phyloP scores from a whole-genome alignment of 139 green algal genomes.

The Closterium sp. region DNA sequence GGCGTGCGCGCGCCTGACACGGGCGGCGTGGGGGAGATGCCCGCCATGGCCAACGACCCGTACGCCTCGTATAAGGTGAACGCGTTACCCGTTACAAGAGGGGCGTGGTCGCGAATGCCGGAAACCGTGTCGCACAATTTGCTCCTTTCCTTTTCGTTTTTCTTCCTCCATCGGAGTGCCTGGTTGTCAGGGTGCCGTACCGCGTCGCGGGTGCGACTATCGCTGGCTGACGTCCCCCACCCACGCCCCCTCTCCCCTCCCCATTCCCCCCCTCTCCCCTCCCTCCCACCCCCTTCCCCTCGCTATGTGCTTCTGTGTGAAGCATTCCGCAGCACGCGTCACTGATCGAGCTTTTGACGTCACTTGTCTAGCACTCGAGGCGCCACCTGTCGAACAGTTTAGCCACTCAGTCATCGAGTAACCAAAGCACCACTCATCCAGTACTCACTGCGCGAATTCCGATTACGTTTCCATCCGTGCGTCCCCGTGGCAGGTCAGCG shows the following conservation, averaged over 20 bases:
- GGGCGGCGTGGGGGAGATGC: not conserved
- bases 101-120: not conserved
- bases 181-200: no score
- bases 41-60: constrained; percentile 3
- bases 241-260: no score
- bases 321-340: not conserved
- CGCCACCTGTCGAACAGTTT: no score
- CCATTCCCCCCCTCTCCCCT: no score
- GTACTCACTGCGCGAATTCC: no score
- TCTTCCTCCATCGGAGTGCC: no score
- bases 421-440: no score
- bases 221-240: no score
- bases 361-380: no score
- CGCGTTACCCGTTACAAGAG: not conserved
- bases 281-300: not conserved
- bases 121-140: not conserved
- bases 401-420: no score
- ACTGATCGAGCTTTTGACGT: no score
- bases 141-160: not conserved
- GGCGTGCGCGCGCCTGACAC: not conserved
- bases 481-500: constrained; percentile 19
- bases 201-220: no score
- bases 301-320: not conserved
- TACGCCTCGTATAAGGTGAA: constrained; percentile 7
- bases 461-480: not conserved